Base-by-base conservation (phyloP, 495 filamentous ascomycete species). In the Penicillium robsamsonii region DNA sequence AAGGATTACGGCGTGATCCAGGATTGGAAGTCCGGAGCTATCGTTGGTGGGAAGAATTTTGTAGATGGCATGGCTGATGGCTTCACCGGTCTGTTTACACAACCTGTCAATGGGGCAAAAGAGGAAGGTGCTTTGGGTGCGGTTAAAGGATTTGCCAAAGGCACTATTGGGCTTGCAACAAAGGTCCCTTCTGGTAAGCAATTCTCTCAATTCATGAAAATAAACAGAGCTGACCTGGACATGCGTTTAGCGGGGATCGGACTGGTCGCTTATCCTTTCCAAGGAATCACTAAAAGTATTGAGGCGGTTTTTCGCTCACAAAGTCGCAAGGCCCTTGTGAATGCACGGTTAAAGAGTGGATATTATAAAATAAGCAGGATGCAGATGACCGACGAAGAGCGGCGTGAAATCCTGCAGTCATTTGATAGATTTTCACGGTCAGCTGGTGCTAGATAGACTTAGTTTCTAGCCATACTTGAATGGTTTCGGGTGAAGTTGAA, bases 31-130 rank as follows among this genome's bases (percentile, higher is more conserved):
- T 70, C 70, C 4, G 73, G 75, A 0, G 55, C 60, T 0, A 57
- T 58, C 0, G 70, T 71, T 8, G 73, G 59, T 7, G 60, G 65
- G 2, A 77, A 82, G 64, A 90, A 88, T 59, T 86, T 95, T 42
- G 72, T 77, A 1, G 84, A 85, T 43, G 90, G 90, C 2, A 78
- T 92, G 54, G 84, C 84, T 50, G 89, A 91, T 62, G 90, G 88
- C 31, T 74, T 87, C 41, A 87, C 86, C 0, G 91, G 89, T 0
- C 64, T 95, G 4, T 76, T 90, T 8, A 73, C 72, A 2, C 81
- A 89, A 24, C 91, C 90, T 0, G 70, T 81, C 45, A 75, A 76
- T 2, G 90, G 87, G 1, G 84, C 81, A 3, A 76, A 77, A 24
- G 75, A 82, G 4, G 76, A 79, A 3, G 86, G 86, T 4, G 54